phyloP scores from a whole-genome alignment of 2,329 filamentous ascomycete genomes.

The Podosphaera leucotricha region DNA sequence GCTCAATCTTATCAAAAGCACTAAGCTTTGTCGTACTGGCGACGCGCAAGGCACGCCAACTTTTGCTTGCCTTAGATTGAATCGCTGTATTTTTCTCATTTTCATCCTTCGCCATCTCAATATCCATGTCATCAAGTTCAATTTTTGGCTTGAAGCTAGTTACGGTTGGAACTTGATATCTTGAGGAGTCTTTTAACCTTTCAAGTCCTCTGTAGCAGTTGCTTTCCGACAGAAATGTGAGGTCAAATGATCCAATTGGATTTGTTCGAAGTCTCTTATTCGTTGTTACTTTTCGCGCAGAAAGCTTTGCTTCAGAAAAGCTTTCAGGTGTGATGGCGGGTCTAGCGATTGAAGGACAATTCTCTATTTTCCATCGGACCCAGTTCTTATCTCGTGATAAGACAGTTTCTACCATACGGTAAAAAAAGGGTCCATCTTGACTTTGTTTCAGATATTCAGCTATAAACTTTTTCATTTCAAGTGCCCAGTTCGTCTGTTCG shows the following conservation, averaged over 20 bases:
- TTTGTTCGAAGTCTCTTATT: conserved; percentile 46
- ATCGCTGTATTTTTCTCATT: conserved; percentile 31
- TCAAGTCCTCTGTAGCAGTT: conserved; percentile 38
- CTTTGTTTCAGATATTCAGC: conserved; percentile 63
- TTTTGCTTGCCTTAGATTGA: conserved; percentile 64
- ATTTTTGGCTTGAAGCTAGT: conserved; percentile 51
- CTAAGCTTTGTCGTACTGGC: conserved; percentile 51
- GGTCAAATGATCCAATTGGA: conserved; percentile 48
- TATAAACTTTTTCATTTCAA: conserved; percentile 53
- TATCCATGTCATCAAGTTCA: conserved; percentile 59
- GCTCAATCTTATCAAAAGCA: conserved; percentile 70
- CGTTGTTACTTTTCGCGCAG: conserved; percentile 40
- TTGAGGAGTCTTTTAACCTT: conserved; percentile 38
- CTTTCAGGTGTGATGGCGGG: conserved; percentile 44
- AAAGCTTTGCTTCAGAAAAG: conserved; percentile 44
- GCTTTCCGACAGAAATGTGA: conserved; percentile 54
- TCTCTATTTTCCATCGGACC: conserved; percentile 95
- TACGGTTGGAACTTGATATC: conserved; percentile 45
- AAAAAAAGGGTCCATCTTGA: conserved; percentile 73
- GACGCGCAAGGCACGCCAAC: conserved; percentile 70
- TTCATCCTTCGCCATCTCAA: conserved; percentile 51
- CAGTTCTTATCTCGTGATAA: conserved; percentile 93
- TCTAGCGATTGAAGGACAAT: conserved; percentile 66
- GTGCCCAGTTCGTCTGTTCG: conserved; percentile 56
- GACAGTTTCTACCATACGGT: conserved; percentile 90